Evolutionary conservation across 257 asterid species (phyloP), one percentile per base, ranked within the genome.

Genomic region (Thymus mandschuricus): DNA sequence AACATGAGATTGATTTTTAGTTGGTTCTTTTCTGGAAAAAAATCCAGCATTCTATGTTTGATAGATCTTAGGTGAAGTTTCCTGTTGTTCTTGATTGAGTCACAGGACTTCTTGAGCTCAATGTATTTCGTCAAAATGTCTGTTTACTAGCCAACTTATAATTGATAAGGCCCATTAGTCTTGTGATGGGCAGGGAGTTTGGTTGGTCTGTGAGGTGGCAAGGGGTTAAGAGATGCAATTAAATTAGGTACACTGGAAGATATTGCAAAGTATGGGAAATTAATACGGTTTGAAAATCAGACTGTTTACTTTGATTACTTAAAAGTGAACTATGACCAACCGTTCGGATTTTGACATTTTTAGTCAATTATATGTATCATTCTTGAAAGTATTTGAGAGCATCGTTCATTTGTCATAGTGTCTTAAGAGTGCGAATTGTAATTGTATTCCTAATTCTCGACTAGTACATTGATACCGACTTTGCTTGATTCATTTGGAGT

Each of bases 21-120:
- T 33, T 31, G 13, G 27, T 57, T 57, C 15, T 50, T 66, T 43
- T 35, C 40, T 35, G 15, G 15, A 15, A 58, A 13, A 45, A 58
- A 13, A 45, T 31, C 34, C 57, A 8, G 29, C 13, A 45, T 44
- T 30, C 44, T 69, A 55, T 43, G 33, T 69, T 41, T 44, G 66
- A 38, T 70, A 28, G n/a, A 57, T 57, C 67, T n/a, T 30, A 11
- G 9, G 29, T 54, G 46, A 69, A 57, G 66, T 43, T 41, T 28
- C 33, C 38, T 56, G 63, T 55, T 15, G 46, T 44, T 70, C 75
- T 15, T 70, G 40, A 46, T 58, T 59, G 59, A 46, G 60, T 45
- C 48, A 31, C 5, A 1, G 2, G 41, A 8, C 66, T 30, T 44
- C 31, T 56, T 56, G 30, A 57, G 66, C 60, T 55, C 43, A 12